Evolutionary conservation across 2,329 filamentous ascomycete species (phyloP).

Genomic region (Diatrype stigma): DNA sequence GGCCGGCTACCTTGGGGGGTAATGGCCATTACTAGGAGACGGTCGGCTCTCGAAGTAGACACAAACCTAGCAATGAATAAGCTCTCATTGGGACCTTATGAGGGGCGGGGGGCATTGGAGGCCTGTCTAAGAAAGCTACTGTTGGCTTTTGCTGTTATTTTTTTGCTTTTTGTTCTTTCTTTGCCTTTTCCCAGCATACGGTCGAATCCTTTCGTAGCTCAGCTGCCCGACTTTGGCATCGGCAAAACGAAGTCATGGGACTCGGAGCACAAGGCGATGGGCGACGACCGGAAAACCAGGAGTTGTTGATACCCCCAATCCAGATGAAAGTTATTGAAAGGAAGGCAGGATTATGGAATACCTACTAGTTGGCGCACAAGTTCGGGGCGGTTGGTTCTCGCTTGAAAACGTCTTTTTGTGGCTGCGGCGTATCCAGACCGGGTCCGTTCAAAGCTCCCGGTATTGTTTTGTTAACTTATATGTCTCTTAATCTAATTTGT

Average conservation of each 20-base stretch:
- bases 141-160: too few relatives aligned
- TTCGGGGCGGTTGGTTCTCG: neutral
- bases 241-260: too few relatives aligned
- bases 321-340: neutral
- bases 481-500: too few relatives aligned
- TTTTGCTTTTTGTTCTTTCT: too few relatives aligned
- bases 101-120: too few relatives aligned
- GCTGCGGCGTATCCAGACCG: too few relatives aligned
- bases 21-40: neutral
- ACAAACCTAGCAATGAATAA: conserved; percentile 12
- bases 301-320: neutral
- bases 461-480: too few relatives aligned
- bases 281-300: neutral
- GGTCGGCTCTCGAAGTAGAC: too few relatives aligned
- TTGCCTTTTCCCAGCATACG: neutral
- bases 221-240: neutral
- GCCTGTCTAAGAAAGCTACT: too few relatives aligned
- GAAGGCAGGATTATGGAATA: neutral
- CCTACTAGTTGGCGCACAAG: neutral
- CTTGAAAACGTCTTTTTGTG: too few relatives aligned
- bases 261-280: neutral
- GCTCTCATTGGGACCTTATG: too few relatives aligned
- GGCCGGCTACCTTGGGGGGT: neutral
- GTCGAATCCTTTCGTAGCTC: neutral
- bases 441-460: too few relatives aligned